phyloP scores from a whole-genome alignment of 768 basidiomycete species.

The Pleurotus cornucopiae region DNA sequence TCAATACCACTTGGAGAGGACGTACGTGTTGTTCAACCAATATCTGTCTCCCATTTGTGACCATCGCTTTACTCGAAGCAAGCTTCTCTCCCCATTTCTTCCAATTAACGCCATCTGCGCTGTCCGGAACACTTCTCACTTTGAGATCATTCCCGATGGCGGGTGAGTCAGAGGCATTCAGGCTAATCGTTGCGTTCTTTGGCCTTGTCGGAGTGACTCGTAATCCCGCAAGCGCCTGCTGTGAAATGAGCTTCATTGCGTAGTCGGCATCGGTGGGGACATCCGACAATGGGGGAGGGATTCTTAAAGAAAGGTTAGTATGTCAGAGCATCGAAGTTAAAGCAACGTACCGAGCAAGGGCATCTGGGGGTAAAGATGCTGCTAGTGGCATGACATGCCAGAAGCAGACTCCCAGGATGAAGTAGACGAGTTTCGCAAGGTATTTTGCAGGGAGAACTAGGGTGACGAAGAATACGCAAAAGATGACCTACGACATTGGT shows the following conservation, averaged over 20 bases:
- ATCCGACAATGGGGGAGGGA: constrained; percentile 43
- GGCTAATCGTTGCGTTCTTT: constrained; percentile 13
- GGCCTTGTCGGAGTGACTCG: constrained; percentile 33
- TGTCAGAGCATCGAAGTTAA: neutral
- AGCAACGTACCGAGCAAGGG: constrained; percentile 38
- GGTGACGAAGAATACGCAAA: constrained; percentile 33
- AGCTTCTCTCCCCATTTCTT: constrained; percentile 52
- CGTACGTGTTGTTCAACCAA: constrained; percentile 31
- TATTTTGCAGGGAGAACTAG: constrained; percentile 46
- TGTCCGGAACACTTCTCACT: neutral
- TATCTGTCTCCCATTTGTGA: constrained; percentile 36
- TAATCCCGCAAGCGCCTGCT: constrained; percentile 53
- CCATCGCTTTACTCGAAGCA: constrained; percentile 39
- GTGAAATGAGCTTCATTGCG: constrained; percentile 65
- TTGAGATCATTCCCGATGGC: neutral
- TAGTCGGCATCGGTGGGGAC: constrained; percentile 68
- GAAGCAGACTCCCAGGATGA: constrained; percentile 46
- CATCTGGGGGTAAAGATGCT: constrained; percentile 41
- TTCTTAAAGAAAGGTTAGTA: constrained; percentile 20
- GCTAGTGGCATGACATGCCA: constrained; percentile 63
- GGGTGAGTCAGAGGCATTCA: neutral
- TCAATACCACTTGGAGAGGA: neutral
- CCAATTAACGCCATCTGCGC: constrained; percentile 37
- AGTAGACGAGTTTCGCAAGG: constrained; percentile 42
- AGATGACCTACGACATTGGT: constrained; percentile 28